These are phyloP conservation scores for Salix dunnii DNA, from an alignment of 345 rosid genomes.

Conservation along the genomic window DNA sequence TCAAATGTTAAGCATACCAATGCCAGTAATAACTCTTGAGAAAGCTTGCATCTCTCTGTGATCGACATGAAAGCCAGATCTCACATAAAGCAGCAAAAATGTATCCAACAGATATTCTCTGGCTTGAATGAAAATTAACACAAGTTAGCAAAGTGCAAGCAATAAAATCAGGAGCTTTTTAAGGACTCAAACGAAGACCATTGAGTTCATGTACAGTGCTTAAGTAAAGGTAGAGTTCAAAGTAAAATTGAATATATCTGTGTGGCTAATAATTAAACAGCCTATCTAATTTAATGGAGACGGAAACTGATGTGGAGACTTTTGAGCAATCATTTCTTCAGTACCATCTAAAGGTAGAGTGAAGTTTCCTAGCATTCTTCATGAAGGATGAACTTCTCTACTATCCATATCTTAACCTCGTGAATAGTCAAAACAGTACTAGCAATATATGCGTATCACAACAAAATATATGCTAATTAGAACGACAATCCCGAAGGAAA, in stretches of 20 bases:
- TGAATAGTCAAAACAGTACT: background rate
- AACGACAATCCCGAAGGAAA: background rate
- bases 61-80: constrained; percentile 41
- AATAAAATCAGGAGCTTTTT: background rate
- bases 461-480: background rate
- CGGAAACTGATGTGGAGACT: background rate
- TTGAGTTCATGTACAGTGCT: background rate
- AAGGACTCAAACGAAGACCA: background rate
- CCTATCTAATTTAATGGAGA: background rate
- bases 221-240: no score
- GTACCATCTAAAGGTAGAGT: background rate
- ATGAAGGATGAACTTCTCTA: background rate
- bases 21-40: constrained; percentile 36
- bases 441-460: background rate
- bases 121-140: constrained; percentile 25
- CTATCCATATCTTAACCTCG: background rate
- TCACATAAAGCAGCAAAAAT: constrained; percentile 41
- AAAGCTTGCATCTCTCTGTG: constrained; percentile 13
- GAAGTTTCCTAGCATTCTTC: background rate
- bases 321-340: background rate
- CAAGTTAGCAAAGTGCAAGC: constrained; percentile 9
- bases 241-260: no score
- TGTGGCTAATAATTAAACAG: background rate
- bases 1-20: constrained; percentile 27
- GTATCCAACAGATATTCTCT: constrained; percentile 51